Evolutionary conservation across 345 rosid genomes (phyloP).

Genomic region (Eutrema japonicum): DNA sequence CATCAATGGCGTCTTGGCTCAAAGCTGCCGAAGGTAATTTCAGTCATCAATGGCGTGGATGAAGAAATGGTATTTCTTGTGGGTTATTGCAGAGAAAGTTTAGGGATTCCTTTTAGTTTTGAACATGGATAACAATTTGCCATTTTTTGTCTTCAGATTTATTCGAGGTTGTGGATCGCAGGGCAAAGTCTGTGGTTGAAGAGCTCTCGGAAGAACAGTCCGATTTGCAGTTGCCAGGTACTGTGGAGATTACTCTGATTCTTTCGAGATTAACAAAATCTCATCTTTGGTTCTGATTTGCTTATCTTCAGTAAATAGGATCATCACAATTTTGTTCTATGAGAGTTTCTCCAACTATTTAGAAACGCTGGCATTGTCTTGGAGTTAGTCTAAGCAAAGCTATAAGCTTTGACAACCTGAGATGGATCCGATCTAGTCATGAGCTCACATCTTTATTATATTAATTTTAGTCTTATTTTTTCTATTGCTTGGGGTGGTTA

Average conservation of each 20-base stretch:
- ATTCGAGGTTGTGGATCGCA: constrained; percentile 94
- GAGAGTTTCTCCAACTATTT: neutral
- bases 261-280: neutral
- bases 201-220: constrained; percentile 83
- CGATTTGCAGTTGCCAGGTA: constrained; percentile 67
- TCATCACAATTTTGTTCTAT: neutral
- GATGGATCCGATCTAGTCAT: neutral
- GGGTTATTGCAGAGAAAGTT: too few relatives aligned
- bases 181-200: constrained; percentile 91
- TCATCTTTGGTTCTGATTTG: neutral
- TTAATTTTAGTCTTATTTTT: neutral
- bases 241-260: constrained; percentile 10
- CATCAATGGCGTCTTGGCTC: constrained; percentile 92
- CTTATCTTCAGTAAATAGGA: neutral
- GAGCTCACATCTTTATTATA: neutral
- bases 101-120: too few relatives aligned
- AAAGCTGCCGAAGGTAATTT: constrained; percentile 60
- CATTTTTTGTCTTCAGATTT: constrained; percentile 57
- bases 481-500: constrained; percentile 30
- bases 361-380: constrained; percentile 6
- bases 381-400: neutral
- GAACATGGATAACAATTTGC: neutral
- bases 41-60: too few relatives aligned
- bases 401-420: neutral
- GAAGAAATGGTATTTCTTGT: too few relatives aligned